Evolutionary conservation across 208 protist species (phyloP), one percentile per base, ranked within the genome.

Genomic region (Leptomonas pyrrhocoris): DNA sequence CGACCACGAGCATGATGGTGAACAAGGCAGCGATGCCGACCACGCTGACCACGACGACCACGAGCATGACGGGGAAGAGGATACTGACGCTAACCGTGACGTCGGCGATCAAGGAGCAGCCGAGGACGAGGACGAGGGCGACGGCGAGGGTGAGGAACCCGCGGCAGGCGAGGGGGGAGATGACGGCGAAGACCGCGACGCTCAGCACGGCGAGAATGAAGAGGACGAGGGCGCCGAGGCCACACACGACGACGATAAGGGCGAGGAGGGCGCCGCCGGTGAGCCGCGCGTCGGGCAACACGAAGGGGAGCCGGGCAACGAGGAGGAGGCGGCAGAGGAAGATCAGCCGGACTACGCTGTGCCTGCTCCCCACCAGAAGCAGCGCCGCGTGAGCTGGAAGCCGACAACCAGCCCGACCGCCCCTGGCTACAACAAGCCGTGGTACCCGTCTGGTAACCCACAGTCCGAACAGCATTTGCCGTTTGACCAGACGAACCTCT

Each of bases 401-500:
- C 36, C 38, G 16, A 27, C 21, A 2, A 40, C n/a, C 48, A 12
- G 19, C 16, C 30, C 42, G 21, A 45, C 68, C 19, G 45, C 25
- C 28, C 61, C 30, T 16, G 69, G 46, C 40, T 90, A 82, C 76
- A 68, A 80, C 68, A 68, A 85, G 63, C 90, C 90, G 25, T 95
- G 84, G 83, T 93, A 83, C 66, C 87, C 87, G 23, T 62, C 87
- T 12, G 79, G 85, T 27, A 78, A 56, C 43, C 45, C 84, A 1
- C 25, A 53, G 18, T 81, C 53, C 7, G 81, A 95, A 40, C 68
- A 79, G 53, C 90, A 95, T 45, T 38, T 93, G 27, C 85, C 86
- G 28, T 91, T 88, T 38, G 80, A 83, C n/a, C 92, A 92, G 69
- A 89, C 83, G 27, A 69, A 71, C 36, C 84, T 86, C 28, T 85